Percentiles rank a stretch among this genome's conserved stretches.
phyloP scores from a whole-genome alignment of 495 filamentous ascomycete genomes.

The Aspergillus indologenus region DNA sequence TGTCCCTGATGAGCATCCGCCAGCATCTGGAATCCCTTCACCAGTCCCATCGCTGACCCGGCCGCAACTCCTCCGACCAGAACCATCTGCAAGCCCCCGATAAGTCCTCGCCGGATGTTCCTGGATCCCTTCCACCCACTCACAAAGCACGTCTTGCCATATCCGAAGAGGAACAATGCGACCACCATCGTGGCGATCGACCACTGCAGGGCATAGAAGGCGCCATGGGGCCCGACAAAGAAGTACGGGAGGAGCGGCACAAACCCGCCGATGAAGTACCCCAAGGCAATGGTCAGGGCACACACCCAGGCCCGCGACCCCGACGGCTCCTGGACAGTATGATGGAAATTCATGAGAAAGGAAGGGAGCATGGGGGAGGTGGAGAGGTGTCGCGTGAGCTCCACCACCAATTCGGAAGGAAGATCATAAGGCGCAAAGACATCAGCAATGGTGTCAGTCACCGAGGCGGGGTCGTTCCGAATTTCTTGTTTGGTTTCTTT shows the following conservation, averaged over 20 bases:
- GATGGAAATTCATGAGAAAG: constrained; percentile 59
- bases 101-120: constrained; percentile 40
- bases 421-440: constrained; percentile 56
- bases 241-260: constrained; percentile 76
- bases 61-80: constrained; percentile 64
- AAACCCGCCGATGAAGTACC: constrained; percentile 72
- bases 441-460: constrained; percentile 40
- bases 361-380: constrained; percentile 46
- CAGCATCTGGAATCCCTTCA: constrained; percentile 51
- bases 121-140: constrained; percentile 34
- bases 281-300: constrained; percentile 61
- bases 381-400: constrained; percentile 47
- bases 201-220: constrained; percentile 60
- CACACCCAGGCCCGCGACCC: constrained; percentile 55
- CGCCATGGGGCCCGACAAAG: constrained; percentile 55
- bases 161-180: constrained; percentile 71
- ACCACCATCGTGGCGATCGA: constrained; percentile 68
- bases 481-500: constrained; percentile 44
- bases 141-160: constrained; percentile 62
- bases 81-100: constrained; percentile 62
- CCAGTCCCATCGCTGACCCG: constrained; percentile 61
- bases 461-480: constrained; percentile 33
- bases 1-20: constrained; percentile 17
- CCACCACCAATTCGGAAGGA: constrained; percentile 42
- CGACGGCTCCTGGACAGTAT: constrained; percentile 50